phyloP scores from a whole-genome alignment of 2,329 filamentous ascomycete genomes.

The Aspergillus sp. region DNA sequence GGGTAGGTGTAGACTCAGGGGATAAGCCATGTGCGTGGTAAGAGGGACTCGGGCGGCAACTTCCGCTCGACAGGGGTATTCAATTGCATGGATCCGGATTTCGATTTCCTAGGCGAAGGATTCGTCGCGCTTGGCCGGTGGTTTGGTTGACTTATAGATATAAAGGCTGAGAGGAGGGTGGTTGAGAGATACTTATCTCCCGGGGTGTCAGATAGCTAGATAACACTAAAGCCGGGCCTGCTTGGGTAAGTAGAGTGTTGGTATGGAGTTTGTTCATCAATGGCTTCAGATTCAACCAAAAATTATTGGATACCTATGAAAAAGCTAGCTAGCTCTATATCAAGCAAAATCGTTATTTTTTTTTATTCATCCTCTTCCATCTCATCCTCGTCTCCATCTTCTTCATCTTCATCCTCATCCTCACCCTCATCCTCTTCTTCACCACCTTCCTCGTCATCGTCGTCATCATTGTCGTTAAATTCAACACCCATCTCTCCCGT shows the following conservation, averaged over 20 bases:
- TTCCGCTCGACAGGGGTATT: too few relatives aligned
- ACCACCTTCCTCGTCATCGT: constrained; percentile 25
- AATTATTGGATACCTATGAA: background rate
- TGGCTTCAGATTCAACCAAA: background rate
- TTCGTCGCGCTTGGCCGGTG: too few relatives aligned
- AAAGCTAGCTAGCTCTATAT: background rate
- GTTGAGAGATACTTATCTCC: too few relatives aligned
- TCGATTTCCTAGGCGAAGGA: too few relatives aligned
- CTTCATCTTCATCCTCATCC: constrained; percentile 11
- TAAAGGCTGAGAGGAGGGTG: too few relatives aligned
- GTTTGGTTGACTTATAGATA: too few relatives aligned
- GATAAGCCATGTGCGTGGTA: too few relatives aligned
- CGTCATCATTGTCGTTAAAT: constrained; percentile 53
- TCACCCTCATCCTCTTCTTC: constrained; percentile 12
- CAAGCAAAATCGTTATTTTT: background rate
- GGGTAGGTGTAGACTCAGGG: too few relatives aligned
- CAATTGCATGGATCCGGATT: too few relatives aligned
- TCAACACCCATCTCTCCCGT: constrained; percentile 74
- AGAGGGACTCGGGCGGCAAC: too few relatives aligned
- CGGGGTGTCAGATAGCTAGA: too few relatives aligned
- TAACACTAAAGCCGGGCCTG: too few relatives aligned
- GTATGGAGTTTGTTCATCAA: background rate
- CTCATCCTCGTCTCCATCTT: constrained; percentile 10
- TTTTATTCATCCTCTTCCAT: constrained; percentile 12
- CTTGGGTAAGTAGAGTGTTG: background rate